Evolutionary conservation across 257 asterid species (phyloP).

Genomic region (Capsicum pubescens): DNA sequence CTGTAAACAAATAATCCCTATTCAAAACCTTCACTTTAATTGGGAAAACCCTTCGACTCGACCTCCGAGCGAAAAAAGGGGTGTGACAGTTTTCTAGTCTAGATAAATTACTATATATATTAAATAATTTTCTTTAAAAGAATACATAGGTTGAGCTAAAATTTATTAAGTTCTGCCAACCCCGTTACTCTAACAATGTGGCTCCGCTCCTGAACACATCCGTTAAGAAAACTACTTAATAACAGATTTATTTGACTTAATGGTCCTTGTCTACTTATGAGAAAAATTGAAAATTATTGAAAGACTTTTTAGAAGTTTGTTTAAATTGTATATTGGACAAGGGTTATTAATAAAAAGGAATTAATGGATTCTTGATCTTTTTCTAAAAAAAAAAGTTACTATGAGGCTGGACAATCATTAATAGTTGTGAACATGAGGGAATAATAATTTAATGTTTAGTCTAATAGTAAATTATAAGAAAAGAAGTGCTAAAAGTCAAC

Average conservation of each 20-base stretch:
- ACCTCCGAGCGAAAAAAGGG: too few species aligned
- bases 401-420: not conserved
- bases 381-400: too few species aligned
- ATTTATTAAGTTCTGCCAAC: not conserved
- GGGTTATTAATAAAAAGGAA: not conserved
- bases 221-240: not conserved
- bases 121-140: not conserved
- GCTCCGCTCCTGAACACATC: not conserved
- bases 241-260: not conserved
- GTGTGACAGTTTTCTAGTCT: not conserved
- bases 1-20: too few species aligned
- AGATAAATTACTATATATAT: not conserved
- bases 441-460: not conserved
- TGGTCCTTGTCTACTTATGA: not conserved
- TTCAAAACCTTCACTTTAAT: too few species aligned
- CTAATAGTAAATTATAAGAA: not conserved
- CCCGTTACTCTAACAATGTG: not conserved
- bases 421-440: not conserved
- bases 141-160: not conserved
- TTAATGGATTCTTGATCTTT: not conserved
- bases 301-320: not conserved
- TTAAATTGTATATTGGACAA: not conserved
- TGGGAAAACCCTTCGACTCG: too few species aligned
- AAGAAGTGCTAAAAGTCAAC: constrained; percentile 33
- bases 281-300: not conserved